Evolutionary conservation across 306 rosid species (phyloP), one percentile per base, ranked within the genome.

Genomic region (Quercus cerris): DNA sequence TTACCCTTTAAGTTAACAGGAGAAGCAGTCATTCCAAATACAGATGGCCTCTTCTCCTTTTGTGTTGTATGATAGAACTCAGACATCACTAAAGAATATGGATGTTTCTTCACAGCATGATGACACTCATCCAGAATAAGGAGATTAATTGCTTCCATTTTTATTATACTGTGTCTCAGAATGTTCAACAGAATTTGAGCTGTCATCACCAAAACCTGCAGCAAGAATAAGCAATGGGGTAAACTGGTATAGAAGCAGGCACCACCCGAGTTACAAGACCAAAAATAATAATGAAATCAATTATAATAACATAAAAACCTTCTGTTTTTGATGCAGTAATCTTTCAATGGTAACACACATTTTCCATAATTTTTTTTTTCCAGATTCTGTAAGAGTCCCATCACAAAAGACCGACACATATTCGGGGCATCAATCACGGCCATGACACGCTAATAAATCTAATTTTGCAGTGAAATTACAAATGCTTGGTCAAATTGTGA

Each of bases 11-110:
- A 88, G 77, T 95, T 95, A 77, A 95, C 99, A 62, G 99, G 99
- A 78, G 98, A 95, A 78, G 99, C 99, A 70, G 99, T 95, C 99
- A 95, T 95, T 86, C 99, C 99, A 87, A 95, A 95, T 57, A 95
- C 89, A 78, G 92, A 75, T 35, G 99, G 99, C 68, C 99, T 91
- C 87, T 87, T 93, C 81, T 93, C 92, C 86, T 89, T 95, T 33
- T 94, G 82, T 25, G 98, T 91, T 66, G 92, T 93, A 87, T 95
- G 99, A 89, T 95, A 95, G 89, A 95, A 95, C 89, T 95, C 99
- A 2, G 99, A 95, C 99, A 95, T 95, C 83, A 95, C 98, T 79
- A 95, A 83, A 6, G 98, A 95, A 88, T 95, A 95, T 18, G 99
- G 99, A 81, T 95, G 99, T 82, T 95, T 95, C 87, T 95, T 95